phyloP scores from a whole-genome alignment of 768 basidiomycete genomes.

The Tricholoma saponaceum region DNA sequence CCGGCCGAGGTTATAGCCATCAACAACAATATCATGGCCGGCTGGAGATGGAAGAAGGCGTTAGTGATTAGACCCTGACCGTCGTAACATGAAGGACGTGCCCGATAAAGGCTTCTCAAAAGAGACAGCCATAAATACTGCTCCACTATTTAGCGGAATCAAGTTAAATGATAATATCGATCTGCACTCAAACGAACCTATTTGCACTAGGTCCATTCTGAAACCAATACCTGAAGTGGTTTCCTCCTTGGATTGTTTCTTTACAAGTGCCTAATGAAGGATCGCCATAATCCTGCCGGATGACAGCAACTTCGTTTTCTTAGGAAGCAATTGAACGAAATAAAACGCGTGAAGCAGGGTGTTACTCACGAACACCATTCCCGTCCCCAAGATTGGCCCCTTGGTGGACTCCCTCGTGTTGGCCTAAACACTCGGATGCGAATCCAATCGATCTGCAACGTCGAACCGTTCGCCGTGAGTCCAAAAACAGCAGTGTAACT shows the following conservation, averaged over 20 bases:
- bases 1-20: constrained; percentile 84
- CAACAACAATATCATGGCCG: constrained; percentile 64
- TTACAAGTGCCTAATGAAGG: constrained; percentile 78
- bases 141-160: constrained; percentile 41
- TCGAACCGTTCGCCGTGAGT: not conserved
- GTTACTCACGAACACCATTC: constrained; percentile 55
- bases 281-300: constrained; percentile 83
- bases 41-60: constrained; percentile 26
- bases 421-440: constrained; percentile 79
- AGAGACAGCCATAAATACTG: constrained; percentile 71
- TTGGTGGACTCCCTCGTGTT: constrained; percentile 68
- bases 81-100: constrained; percentile 22
- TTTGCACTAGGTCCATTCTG: constrained; percentile 66
- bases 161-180: not conserved
- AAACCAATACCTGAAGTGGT: constrained; percentile 86
- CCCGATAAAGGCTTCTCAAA: constrained; percentile 66
- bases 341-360: not conserved
- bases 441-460: constrained; percentile 61
- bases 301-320: constrained; percentile 83
- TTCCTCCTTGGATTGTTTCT: constrained; percentile 83
- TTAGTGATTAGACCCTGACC: not conserved
- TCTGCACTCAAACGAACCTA: constrained; percentile 36
- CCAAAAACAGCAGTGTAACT: not conserved
- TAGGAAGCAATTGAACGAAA: constrained; percentile 4
- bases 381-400: constrained; percentile 83